These are phyloP conservation scores for Besnoitia besnoiti DNA, from an alignment of 169 alveolate species.

Conservation along the genomic window DNA sequence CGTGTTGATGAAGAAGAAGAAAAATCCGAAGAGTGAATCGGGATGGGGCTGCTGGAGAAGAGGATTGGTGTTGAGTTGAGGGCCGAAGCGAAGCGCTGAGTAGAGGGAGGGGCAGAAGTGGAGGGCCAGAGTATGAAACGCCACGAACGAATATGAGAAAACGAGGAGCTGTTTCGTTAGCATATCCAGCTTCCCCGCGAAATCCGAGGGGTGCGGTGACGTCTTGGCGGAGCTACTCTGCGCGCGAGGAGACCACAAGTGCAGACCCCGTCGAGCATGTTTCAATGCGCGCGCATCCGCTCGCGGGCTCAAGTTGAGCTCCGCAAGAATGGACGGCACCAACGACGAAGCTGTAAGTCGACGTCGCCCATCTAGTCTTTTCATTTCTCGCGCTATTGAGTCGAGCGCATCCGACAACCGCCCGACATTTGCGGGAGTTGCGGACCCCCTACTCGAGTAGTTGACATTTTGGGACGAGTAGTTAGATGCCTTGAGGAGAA, in stretches of 20 bases:
- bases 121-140: conserved; percentile 26
- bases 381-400: conserved; percentile 1
- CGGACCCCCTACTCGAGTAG: not conserved
- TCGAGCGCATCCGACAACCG: not conserved
- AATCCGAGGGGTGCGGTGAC: not conserved
- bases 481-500: not conserved
- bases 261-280: not conserved
- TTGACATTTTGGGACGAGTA: not conserved
- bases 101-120: conserved; percentile 34
- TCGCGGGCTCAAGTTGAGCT: conserved; percentile 27
- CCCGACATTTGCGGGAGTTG: conserved; percentile 4
- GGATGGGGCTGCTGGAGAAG: conserved; percentile 41
- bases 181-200: conserved; percentile 29
- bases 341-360: not conserved
- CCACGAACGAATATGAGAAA: conserved; percentile 34
- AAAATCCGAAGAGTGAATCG: conserved; percentile 15
- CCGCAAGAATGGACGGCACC: conserved; percentile 9
- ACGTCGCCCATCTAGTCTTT: not conserved
- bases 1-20: conserved; percentile 42
- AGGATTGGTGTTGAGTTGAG: not conserved
- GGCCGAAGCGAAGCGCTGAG: conserved; percentile 36
- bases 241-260: not conserved
- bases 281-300: not conserved
- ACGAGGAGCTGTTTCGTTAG: conserved; percentile 33
- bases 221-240: not conserved